These are phyloP conservation scores for Xylaria digitata DNA, from an alignment of 2,329 filamentous ascomycete genomes.

Conservation along the genomic window DNA sequence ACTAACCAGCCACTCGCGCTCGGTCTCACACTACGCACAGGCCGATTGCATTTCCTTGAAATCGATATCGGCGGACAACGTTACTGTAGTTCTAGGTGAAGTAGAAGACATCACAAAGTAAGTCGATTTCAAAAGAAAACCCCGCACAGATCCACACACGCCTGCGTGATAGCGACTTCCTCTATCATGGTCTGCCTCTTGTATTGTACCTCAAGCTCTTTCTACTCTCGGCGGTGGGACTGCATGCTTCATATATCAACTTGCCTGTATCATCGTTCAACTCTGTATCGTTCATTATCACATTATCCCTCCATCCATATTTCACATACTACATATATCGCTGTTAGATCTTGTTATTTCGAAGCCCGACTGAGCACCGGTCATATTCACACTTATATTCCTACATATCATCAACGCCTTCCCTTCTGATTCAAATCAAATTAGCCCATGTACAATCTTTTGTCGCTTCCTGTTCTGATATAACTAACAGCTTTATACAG, in stretches of 20 bases:
- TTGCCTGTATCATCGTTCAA: too few species aligned
- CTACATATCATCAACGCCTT: background rate
- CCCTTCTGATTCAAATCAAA: background rate
- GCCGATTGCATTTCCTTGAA: background rate
- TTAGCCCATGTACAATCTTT: background rate
- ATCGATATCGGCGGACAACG: background rate
- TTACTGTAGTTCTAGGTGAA: background rate
- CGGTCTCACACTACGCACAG: background rate
- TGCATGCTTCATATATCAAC: background rate
- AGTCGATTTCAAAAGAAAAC: background rate
- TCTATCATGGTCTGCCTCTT: background rate
- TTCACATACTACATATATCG: too few species aligned
- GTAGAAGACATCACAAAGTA: background rate
- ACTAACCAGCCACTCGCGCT: background rate
- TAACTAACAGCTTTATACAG: slow-evolving; percentile 17
- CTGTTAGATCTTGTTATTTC: background rate
- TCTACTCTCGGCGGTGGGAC: background rate
- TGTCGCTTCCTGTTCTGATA: background rate
- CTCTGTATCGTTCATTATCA: too few species aligned
- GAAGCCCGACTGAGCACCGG: background rate
- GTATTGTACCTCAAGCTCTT: background rate
- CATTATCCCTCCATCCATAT: too few species aligned
- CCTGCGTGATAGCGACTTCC: background rate
- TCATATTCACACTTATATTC: too few species aligned
- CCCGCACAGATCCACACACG: background rate